A percentile compares a stretch with the other conserved stretches of the same genome.
These are phyloP conservation scores for Ajuga reptans DNA, from an alignment of 305 asterid species.

Conservation along the genomic window DNA sequence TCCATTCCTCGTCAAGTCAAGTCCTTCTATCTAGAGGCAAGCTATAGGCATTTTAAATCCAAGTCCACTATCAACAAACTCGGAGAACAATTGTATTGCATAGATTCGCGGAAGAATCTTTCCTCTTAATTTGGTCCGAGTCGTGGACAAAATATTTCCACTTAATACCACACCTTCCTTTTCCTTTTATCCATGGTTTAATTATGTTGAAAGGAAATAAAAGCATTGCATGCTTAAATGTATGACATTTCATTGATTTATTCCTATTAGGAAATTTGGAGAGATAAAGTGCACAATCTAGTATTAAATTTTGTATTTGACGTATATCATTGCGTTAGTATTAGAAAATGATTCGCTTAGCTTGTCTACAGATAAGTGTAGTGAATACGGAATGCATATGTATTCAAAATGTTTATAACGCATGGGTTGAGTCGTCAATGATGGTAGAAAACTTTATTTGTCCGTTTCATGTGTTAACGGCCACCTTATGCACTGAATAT, in stretches of 20 bases:
- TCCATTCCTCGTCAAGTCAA: not conserved
- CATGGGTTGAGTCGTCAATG: slow-evolving; percentile 23
- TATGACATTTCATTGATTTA: not conserved
- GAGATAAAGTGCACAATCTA: not conserved
- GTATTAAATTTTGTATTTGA: not conserved
- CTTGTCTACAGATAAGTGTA: slow-evolving; percentile 9
- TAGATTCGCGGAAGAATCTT: not conserved
- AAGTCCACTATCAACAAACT: slow-evolving; percentile 1
- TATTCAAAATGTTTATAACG: slow-evolving; percentile 10
- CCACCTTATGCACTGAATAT: slow-evolving; percentile 23
- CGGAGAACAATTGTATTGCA: not conserved
- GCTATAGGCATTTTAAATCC: not conserved
- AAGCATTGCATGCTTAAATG: not conserved
- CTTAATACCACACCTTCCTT: not conserved
- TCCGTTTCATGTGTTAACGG: slow-evolving; percentile 18
- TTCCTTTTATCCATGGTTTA: slow-evolving; percentile 4
- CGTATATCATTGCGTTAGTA: not conserved
- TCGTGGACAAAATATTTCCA: not conserved
- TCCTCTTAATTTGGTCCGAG: not conserved
- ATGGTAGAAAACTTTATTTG: slow-evolving; percentile 20
- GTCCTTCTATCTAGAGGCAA: not conserved
- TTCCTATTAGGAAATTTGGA: not conserved
- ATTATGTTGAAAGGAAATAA: not conserved
- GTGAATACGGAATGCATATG: not conserved
- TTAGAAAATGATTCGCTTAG: slow-evolving; percentile 17